Base-by-base conservation (phyloP, 2,329 filamentous ascomycete genomes). In the Microascus cirrosus region DNA sequence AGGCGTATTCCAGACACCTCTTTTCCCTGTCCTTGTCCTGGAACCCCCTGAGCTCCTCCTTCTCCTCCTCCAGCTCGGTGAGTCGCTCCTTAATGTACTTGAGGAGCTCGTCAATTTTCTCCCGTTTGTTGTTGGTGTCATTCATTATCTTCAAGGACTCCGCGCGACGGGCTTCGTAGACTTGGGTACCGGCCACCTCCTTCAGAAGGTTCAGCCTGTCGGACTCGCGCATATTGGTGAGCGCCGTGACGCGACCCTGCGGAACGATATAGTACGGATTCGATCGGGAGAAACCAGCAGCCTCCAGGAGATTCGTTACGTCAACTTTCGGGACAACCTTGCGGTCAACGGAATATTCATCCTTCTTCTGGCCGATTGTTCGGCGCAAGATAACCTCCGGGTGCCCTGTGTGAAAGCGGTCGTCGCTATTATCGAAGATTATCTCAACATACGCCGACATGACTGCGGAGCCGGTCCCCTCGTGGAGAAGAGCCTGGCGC, bases 361-460 rank as follows among this genome's bases (percentile, higher is more conserved):
- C 94, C 74, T 99, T 99, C 74, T 99, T 97, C 62, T 93, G 79
- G 56, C 93, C 94, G 70, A 99, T 99, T 0, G 94, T 97, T 52
- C 94, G 88, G 61, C 95, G 88, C 59, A 99, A 77, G 50, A 94
- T 86, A 54, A 97, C 84, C 70, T 99, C 93, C 60, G 91, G 87
- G 68, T 90, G 94, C 64, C 90, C 90, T 11, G 91, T 96, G 39
- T 91, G 91, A 67, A 99, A 97, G 65, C 94, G 89, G 65, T 95
- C 90, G 70, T 99, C 93, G 65, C 83, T 89, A 70, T 99, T 99
- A 79, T 99, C 94, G 72, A 99, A 99, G 63, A 96, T 95, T 66
- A 99, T 90, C 73, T 99, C 94, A 60, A 99, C 95, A 66, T 97
- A 99, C n/a, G 94, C 95, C 54, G 92, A 96, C 90, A 96, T 96